phyloP scores from a whole-genome alignment of 2,329 filamentous ascomycete genomes.

The Colletotrichum gigasporum region DNA sequence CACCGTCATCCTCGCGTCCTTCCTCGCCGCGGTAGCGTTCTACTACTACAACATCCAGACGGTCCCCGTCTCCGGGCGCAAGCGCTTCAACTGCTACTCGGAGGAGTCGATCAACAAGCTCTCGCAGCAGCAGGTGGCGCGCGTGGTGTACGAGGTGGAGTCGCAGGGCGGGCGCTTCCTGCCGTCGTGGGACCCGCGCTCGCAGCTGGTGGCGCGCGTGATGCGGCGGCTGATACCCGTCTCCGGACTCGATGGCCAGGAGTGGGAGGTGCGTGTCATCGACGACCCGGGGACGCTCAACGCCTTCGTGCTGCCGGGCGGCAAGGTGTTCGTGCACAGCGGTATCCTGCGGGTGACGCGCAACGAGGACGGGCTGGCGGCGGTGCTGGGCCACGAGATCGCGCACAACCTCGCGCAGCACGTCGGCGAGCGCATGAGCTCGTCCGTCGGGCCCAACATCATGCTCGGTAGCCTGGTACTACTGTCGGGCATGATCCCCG shows the following conservation, averaged over 20 bases:
- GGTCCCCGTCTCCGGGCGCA: slow-evolving; percentile 76
- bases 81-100: slow-evolving; percentile 76
- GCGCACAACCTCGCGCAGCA: slow-evolving; percentile 79
- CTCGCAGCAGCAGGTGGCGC: slow-evolving; percentile 63
- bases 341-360: slow-evolving; percentile 75
- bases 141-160: slow-evolving; percentile 64
- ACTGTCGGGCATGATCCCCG: slow-evolving; percentile 54
- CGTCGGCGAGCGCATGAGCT: slow-evolving; percentile 69
- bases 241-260: slow-evolving; percentile 64
- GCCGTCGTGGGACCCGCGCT: slow-evolving; percentile 66
- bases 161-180: slow-evolving; percentile 65
- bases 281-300: slow-evolving; percentile 71
- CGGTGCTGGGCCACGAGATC: slow-evolving; percentile 83
- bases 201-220: slow-evolving; percentile 67
- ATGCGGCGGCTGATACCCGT: slow-evolving; percentile 74
- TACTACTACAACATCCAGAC: slow-evolving; percentile 77
- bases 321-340: slow-evolving; percentile 83
- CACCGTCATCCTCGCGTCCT: slow-evolving; percentile 50
- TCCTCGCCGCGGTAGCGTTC: slow-evolving; percentile 60
- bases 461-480: slow-evolving; percentile 60
- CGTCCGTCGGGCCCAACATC: slow-evolving; percentile 61
- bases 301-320: slow-evolving; percentile 81
- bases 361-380: slow-evolving; percentile 75
- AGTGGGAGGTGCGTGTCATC: slow-evolving; percentile 81
- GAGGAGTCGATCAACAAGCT: slow-evolving; percentile 63